Conservation (phyloP, 169 alveolate genomes). For the Cryptosporidium bovis region DNA sequence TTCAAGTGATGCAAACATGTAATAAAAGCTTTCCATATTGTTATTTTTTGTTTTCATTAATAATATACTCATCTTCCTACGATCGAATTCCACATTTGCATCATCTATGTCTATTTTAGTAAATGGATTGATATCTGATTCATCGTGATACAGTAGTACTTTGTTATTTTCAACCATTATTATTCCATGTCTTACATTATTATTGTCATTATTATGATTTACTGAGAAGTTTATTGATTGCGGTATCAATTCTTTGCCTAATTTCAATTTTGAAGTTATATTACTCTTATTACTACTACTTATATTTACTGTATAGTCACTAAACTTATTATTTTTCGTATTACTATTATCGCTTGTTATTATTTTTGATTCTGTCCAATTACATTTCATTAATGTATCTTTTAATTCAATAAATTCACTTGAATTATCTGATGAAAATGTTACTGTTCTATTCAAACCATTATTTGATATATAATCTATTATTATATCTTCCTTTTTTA, state of each 20-base stretch:
- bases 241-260: slow-evolving; percentile 26
- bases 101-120: slow-evolving; percentile 12
- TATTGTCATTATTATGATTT: slow-evolving; percentile 1
- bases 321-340: not conserved
- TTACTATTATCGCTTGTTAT: not conserved
- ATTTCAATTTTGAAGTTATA: too few species aligned
- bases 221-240: slow-evolving; percentile 41
- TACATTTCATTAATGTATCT: slow-evolving; percentile 1
- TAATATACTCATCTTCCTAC: slow-evolving; percentile 72
- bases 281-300: too few species aligned
- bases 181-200: slow-evolving; percentile 30
- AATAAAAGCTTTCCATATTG: slow-evolving; percentile 58
- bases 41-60: slow-evolving; percentile 8
- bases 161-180: slow-evolving; percentile 35
- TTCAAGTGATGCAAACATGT: slow-evolving; percentile 64
- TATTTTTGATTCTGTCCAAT: slow-evolving; percentile 37
- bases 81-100: slow-evolving; percentile 43
- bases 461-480: slow-evolving; percentile 1
- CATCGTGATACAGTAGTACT: slow-evolving; percentile 49
- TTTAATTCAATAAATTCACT: slow-evolving; percentile 26
- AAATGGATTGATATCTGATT: slow-evolving; percentile 42
- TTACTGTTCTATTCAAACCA: not conserved
- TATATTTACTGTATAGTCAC: not conserved
- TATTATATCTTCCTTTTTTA: slow-evolving; percentile 1
- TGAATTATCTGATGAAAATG: slow-evolving; percentile 6